Evolutionary conservation across 73 alveolate species (phyloP), one percentile per base, ranked within the genome.

Genomic region (Paramecium sexaurelia): DNA sequence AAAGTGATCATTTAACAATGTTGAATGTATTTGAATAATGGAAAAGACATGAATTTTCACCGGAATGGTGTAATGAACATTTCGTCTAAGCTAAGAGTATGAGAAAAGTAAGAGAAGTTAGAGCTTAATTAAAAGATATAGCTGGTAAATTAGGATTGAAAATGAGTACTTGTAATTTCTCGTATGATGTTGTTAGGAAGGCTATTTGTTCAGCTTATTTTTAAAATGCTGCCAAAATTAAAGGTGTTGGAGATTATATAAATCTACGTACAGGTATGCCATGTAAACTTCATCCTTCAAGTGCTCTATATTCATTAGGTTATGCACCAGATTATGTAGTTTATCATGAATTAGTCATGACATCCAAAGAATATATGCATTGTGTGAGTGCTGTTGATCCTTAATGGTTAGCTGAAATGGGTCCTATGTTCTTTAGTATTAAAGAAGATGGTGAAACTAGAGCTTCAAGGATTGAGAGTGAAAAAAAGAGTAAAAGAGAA

Each of bases 251-350:
- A 9, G 99, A 99, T 96, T 99, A 99, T 92, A 99, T 98, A 27
- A 98, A 98, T 92, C 95, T 99, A 69, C 95, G 99, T 94, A 98
- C 99, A 13, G 99, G 99, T 29, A 98, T 99, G 75, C 99, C 99
- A 7, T 99, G 99, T 84, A 97, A 97, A 35, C 85, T 99, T 15
- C 99, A 99, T 93, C 99, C 99, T 19, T 95, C 99, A 26, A 98
- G 99, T 94, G 99, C 99, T 3, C 92, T 99, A 69, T 99, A 97
- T 90, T 97, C 99, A 55, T 95, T 99, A 27, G 99, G 99, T 61
- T 98, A 98, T 94, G 98, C 99, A 19, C 99, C 99, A n/a, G 99
- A 99, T 92, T 99, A 99, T 93, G 99, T 99, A 20, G 99, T 99
- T 37, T 99, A 99, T 93, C 99, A 99, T 94, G 99, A 99, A 94